Evolutionary conservation across 495 filamentous ascomycete genomes (phyloP), one percentile per base, ranked within the genome.

Genomic region (Sordaria brevicollis): DNA sequence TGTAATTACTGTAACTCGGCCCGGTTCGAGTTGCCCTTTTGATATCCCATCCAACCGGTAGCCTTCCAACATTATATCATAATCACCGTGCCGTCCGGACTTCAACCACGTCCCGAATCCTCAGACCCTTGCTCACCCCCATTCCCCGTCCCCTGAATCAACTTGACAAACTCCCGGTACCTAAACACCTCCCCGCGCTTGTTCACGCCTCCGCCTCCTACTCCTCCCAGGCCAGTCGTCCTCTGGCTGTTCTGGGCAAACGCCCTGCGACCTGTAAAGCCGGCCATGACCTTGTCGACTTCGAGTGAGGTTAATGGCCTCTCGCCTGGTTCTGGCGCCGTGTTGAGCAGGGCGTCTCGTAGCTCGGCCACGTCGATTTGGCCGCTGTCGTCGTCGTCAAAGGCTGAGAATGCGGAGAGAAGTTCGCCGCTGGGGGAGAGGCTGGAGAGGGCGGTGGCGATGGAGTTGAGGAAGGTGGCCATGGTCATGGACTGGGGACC

Each of bases 301-400:
- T 98, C 93, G 67, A 85, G 77, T 65, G 91, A 89, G 1, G 87
- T 91, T 77, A 97, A 79, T 5, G 85, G 77, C 65, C 78, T 76
- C 73, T 90, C 91, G 38, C 89, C 94, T 1, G 86, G 83, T 71
- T 94, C 93, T 2, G 92, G 91, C 11, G 87, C 86, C 7, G 93
- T 96, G 72, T 94, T 86, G 65, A 97, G 75, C 65, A 99, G 77
- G 3, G 94, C 92, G 73, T 94, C 91, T 38, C 90, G 86, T 65
- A 99, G 81, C 78, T 97, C 94, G 2, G 79, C 84, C 19, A 95
- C 83, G 75, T 97, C 93, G 35, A 98, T 87, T 77, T 97, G 93
- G 8, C 96, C 95, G 74, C 91, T 93, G 78, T 99, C 95, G 72
- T 96, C 92, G 71, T 96, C 92, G 74, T 99, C 95, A 73, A 99